A percentile compares a stretch with the other conserved stretches of the same genome.
Evolutionary conservation across 306 rosid genomes (phyloP).

Genomic region (Macrotyloma uniflorum): DNA sequence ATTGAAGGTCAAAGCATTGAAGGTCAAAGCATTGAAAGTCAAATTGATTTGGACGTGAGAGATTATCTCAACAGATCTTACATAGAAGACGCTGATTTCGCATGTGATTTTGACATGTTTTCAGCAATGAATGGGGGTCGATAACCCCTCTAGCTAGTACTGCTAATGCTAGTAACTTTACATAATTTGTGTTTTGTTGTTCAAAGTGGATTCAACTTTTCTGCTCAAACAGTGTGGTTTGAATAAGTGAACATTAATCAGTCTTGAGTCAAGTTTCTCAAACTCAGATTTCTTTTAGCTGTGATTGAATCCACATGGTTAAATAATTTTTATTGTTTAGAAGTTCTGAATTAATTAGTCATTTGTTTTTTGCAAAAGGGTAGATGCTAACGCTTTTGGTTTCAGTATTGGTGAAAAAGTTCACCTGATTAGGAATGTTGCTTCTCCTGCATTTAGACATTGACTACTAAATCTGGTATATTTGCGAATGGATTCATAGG

Average conservation of each 20-base stretch:
- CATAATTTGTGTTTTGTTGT: not conserved
- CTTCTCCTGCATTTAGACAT: not conserved
- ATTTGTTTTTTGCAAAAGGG: not conserved
- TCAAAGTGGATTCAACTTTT: not conserved
- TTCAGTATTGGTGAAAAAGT: not conserved
- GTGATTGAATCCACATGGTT: not conserved
- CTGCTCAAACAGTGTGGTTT: not conserved
- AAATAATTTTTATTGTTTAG: not conserved
- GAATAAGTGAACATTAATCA: not conserved
- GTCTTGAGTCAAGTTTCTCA: not conserved
- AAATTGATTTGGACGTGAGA: not conserved
- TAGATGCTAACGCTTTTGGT: not conserved
- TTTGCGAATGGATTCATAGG: not conserved
- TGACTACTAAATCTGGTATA: not conserved
- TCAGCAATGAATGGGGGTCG: not conserved
- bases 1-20: too few species aligned
- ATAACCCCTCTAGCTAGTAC: not conserved
- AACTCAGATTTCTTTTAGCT: not conserved
- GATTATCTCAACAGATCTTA: not conserved
- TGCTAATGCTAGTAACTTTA: not conserved
- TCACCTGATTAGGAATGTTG: not conserved
- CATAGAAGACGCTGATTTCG: not conserved
- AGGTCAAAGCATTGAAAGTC: not conserved
- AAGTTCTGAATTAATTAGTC: not conserved
- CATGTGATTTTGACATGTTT: not conserved